Percentiles rank a stretch among this genome's conserved stretches.
Conservation (phyloP, 176 grass and related monocot genomes). For the Carex cristatella region DNA sequence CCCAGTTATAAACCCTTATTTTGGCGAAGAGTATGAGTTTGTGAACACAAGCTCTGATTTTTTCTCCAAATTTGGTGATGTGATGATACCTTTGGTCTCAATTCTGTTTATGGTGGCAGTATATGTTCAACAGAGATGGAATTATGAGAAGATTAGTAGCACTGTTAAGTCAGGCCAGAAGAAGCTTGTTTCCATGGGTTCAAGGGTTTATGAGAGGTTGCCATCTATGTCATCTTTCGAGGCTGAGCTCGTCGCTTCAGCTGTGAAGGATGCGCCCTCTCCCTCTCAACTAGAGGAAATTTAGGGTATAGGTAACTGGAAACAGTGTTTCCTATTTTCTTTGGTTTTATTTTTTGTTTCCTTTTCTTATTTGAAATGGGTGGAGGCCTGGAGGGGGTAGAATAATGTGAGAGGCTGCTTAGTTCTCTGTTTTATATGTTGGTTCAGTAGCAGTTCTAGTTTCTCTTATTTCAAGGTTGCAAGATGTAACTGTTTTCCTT, state of each 20-base stretch:
- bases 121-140: conserved; percentile 83
- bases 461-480: not conserved
- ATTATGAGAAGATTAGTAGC: conserved; percentile 72
- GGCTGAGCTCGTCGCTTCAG: conserved; percentile 59
- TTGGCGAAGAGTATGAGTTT: conserved; percentile 83
- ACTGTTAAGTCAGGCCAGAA: conserved; percentile 70
- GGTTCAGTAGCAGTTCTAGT: conserved; percentile 14
- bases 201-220: conserved; percentile 76
- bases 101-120: conserved; percentile 40
- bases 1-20: conserved; percentile 82
- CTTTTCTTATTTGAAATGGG: not conserved
- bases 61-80: conserved; percentile 78
- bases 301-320: not conserved
- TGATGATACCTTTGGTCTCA: conserved; percentile 62
- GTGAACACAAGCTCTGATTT: conserved; percentile 83
- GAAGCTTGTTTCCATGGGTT: conserved; percentile 77
- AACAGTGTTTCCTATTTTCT: not conserved
- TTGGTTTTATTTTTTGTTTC: not conserved
- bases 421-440: not conserved
- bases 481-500: not conserved
- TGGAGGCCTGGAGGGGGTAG: not conserved
- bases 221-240: conserved; percentile 84
- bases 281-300: conserved; percentile 17
- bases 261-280: conserved; percentile 17
- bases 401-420: not conserved